A percentile compares a stretch with the other conserved stretches of the same genome.
phyloP scores from a whole-genome alignment of 805 yeast genomes.

The Cyberlindnera euphorbiae region DNA sequence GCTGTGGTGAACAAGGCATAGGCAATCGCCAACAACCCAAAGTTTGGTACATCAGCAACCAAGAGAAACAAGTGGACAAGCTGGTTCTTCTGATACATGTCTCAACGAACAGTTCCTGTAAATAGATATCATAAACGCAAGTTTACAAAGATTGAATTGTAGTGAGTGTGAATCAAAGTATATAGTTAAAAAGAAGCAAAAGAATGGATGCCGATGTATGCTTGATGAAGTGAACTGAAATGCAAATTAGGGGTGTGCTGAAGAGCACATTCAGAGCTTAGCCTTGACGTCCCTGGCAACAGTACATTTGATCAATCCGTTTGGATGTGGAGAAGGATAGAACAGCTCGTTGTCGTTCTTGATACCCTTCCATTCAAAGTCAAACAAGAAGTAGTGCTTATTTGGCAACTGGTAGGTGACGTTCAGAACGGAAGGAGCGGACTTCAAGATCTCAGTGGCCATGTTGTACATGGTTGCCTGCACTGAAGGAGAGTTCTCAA shows the following conservation, averaged over 20 bases:
- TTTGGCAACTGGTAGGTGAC: conserved; percentile 82
- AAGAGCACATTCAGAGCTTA: conserved; percentile 42
- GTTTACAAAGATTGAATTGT: too few relatives aligned
- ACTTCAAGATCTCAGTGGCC: conserved; percentile 64
- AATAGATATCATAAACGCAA: too few relatives aligned
- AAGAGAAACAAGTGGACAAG: conserved; percentile 52
- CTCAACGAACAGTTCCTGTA: neutral
- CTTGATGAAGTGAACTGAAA: neutral
- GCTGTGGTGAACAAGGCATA: conserved; percentile 24
- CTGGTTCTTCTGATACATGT: conserved; percentile 44
- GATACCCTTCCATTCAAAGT: conserved; percentile 81
- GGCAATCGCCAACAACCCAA: conserved; percentile 40
- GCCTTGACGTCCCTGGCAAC: conserved; percentile 65
- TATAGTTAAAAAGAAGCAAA: neutral
- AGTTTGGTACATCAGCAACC: conserved; percentile 50
- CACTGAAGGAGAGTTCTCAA: conserved; percentile 87
- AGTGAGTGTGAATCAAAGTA: too few relatives aligned
- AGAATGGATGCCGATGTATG: too few relatives aligned
- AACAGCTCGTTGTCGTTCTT: conserved; percentile 76
- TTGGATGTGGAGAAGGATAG: conserved; percentile 90
- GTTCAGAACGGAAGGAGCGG: conserved; percentile 49
- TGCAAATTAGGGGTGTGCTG: too few relatives aligned
- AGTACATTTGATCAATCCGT: conserved; percentile 84
- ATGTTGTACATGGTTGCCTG: conserved; percentile 97
- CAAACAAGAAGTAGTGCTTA: conserved; percentile 83